phyloP scores from a whole-genome alignment of 805 yeast genomes.

The Suhomyces faveliae region DNA sequence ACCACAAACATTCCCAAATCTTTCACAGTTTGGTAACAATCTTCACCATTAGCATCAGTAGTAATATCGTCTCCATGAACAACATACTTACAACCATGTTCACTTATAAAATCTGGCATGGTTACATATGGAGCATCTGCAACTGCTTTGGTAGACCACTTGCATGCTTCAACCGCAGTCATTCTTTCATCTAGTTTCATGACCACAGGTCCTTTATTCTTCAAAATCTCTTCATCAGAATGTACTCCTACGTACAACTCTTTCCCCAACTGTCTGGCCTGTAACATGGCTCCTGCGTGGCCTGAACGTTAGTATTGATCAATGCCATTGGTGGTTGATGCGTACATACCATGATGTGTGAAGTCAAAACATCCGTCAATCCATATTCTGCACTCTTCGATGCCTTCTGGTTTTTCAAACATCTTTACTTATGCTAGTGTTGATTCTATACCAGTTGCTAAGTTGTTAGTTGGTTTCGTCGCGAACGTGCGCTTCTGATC shows the following conservation, averaged over 20 bases:
- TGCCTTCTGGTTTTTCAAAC: slow-evolving; percentile 43
- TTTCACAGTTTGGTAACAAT: slow-evolving; percentile 83
- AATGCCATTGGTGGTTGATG: not conserved
- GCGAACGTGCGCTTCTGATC: slow-evolving; percentile 2
- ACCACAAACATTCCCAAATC: slow-evolving; percentile 81
- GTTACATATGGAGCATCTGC: slow-evolving; percentile 92
- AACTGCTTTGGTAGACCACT: slow-evolving; percentile 78
- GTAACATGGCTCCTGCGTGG: slow-evolving; percentile 95
- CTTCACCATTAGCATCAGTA: slow-evolving; percentile 92
- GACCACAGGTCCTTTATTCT: slow-evolving; percentile 91
- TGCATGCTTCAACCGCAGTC: slow-evolving; percentile 83
- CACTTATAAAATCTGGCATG: slow-evolving; percentile 73
- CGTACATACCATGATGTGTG: slow-evolving; percentile 80
- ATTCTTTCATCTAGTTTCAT: slow-evolving; percentile 80
- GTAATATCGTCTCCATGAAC: slow-evolving; percentile 99
- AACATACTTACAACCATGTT: slow-evolving; percentile 78
- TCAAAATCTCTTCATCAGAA: slow-evolving; percentile 79
- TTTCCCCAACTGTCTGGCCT: slow-evolving; percentile 80
- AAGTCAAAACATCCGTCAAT: slow-evolving; percentile 98
- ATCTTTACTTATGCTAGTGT: slow-evolving; percentile 15
- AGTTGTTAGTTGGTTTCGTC: not conserved
- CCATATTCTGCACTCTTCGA: slow-evolving; percentile 67
- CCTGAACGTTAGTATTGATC: slow-evolving; percentile 19
- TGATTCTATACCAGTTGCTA: not conserved
- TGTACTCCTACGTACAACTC: slow-evolving; percentile 87